A percentile compares a stretch with the other conserved stretches of the same genome.
Evolutionary conservation across 805 yeast species (phyloP).

Genomic region (Saccharomycopsis javanensis): DNA sequence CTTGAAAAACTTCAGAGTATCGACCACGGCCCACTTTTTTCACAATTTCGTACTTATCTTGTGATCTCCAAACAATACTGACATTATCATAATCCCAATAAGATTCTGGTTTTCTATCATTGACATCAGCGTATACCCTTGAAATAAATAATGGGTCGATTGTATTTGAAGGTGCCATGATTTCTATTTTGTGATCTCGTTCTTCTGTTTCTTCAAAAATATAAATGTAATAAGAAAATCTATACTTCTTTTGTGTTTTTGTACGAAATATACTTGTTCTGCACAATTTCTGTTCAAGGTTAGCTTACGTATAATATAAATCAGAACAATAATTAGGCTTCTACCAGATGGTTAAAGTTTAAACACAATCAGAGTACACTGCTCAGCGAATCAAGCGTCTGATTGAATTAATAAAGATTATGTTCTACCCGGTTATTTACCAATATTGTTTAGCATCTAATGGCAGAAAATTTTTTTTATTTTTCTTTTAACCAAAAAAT

Average conservation of each 20-base stretch:
- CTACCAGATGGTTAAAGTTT: too few species aligned
- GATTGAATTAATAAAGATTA: too few species aligned
- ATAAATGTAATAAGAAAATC: too few species aligned
- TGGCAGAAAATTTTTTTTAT: not conserved
- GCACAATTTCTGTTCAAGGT: too few species aligned
- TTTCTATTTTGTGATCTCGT: not conserved
- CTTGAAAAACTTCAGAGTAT: conserved; percentile 88
- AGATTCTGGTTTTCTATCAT: conserved; percentile 61
- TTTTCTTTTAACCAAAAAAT: too few species aligned
- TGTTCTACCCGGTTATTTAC: not conserved
- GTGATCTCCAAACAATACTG: conserved; percentile 74
- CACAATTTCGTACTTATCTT: conserved; percentile 75
- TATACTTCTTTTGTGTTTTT: too few species aligned
- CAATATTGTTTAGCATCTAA: not conserved
- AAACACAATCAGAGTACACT: too few species aligned
- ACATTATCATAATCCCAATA: conserved; percentile 83
- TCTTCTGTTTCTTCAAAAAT: not conserved
- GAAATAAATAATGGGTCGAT: conserved; percentile 44
- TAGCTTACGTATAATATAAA: too few species aligned
- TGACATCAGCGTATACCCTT: conserved; percentile 77
- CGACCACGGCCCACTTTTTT: conserved; percentile 86
- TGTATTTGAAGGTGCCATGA: not conserved
- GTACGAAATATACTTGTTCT: too few species aligned
- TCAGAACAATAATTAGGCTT: too few species aligned
- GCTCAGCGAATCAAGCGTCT: too few species aligned